phyloP scores from a whole-genome alignment of 2,329 filamentous ascomycete genomes.

The Hypoxylon sp. region DNA sequence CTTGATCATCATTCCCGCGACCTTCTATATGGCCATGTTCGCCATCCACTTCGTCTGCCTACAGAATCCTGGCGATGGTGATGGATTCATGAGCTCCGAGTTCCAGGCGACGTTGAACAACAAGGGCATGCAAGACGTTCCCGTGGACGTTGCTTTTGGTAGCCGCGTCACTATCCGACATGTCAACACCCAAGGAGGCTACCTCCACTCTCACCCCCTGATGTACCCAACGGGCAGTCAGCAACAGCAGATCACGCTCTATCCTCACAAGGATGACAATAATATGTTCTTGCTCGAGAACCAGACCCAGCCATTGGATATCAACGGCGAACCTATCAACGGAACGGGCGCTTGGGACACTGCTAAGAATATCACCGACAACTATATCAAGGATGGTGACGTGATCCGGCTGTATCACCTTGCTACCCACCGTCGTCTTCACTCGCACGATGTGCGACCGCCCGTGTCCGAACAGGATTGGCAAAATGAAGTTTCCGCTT shows the following conservation, averaged over 20 bases:
- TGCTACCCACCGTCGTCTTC: constrained; percentile 84
- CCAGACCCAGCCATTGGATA: constrained; percentile 86
- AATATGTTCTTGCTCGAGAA: constrained; percentile 96
- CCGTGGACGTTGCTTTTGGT: constrained; percentile 89
- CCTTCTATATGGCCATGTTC: constrained; percentile 97
- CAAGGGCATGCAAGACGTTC: constrained; percentile 94
- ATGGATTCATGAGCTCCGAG: constrained; percentile 99
- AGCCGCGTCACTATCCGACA: constrained; percentile 88
- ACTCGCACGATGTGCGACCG: constrained; percentile 93
- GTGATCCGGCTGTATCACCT: constrained; percentile 85
- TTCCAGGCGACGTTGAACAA: constrained; percentile 97
- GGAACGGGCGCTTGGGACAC: constrained; percentile 87
- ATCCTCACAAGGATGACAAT: constrained; percentile 99
- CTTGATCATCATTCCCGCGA: constrained; percentile 84
- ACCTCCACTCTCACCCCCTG: constrained; percentile 93
- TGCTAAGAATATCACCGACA: constrained; percentile 63
- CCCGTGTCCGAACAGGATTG: constrained; percentile 88
- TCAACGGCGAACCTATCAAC: constrained; percentile 77
- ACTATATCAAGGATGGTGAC: constrained; percentile 79
- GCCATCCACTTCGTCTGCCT: constrained; percentile 95
- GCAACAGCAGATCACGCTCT: constrained; percentile 97
- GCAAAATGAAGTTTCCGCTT: constrained; percentile 96
- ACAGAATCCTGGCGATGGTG: constrained; percentile 92
- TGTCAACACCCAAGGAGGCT: constrained; percentile 96
- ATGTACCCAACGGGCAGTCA: constrained; percentile 99